Conservation (phyloP, 73 alveolate genomes). For the Paramecium tetraurelia region DNA sequence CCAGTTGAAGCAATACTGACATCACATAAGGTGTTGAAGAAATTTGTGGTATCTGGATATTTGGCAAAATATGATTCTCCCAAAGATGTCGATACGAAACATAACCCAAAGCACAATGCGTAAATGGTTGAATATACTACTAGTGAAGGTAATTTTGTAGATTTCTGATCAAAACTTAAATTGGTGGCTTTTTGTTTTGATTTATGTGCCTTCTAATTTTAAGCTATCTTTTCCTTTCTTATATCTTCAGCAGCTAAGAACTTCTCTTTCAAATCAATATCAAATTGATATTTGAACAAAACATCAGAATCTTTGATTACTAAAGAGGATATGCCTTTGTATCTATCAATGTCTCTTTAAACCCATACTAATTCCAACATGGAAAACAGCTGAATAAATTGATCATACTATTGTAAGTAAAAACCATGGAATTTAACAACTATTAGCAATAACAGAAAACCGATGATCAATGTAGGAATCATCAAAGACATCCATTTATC, state of each 20-base stretch:
- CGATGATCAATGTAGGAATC: background rate
- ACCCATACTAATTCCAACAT: slow-evolving; percentile 1
- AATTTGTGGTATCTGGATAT: slow-evolving; percentile 40
- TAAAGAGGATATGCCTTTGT: background rate
- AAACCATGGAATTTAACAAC: background rate
- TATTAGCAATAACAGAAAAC: background rate
- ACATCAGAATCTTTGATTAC: slow-evolving; percentile 19
- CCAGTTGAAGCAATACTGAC: slow-evolving; percentile 25
- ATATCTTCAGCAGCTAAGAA: slow-evolving; percentile 16
- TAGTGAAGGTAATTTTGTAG: background rate
- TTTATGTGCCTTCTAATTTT: background rate
- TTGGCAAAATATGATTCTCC: background rate
- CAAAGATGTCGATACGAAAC: background rate
- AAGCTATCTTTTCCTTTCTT: background rate
- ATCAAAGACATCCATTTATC: background rate
- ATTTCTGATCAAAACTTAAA: background rate
- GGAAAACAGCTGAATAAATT: background rate
- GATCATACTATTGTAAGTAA: background rate
- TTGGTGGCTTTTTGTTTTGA: background rate
- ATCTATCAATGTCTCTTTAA: slow-evolving; percentile 26
- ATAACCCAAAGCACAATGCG: background rate
- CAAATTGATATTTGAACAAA: slow-evolving; percentile 15
- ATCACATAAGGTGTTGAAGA: background rate
- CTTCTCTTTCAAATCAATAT: slow-evolving; percentile 17
- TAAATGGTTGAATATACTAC: background rate